Evolutionary conservation across 164 flowering plant genomes (phyloP).

Genomic region (Hamamelis virginiana): DNA sequence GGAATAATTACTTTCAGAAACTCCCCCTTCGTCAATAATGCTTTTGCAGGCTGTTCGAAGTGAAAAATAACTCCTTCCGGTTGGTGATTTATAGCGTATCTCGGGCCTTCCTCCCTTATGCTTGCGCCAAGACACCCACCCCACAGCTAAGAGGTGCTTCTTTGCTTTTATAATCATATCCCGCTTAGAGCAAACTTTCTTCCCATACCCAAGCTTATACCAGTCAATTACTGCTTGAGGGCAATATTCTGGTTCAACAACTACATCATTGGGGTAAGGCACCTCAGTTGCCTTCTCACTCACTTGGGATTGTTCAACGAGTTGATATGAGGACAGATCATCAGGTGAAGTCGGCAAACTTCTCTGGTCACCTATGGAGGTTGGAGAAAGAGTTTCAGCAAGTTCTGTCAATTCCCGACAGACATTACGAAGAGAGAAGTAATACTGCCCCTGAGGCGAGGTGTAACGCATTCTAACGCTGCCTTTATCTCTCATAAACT

Average conservation of each 20-base stretch:
- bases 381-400: not conserved
- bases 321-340: not conserved
- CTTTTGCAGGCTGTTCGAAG: conserved; percentile 52
- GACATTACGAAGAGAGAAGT: conserved; percentile 38
- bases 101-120: conserved; percentile 14
- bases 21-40: conserved; percentile 23
- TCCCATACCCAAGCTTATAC: conserved; percentile 5
- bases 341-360: conserved; percentile 11
- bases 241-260: conserved; percentile 36
- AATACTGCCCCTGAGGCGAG: conserved; percentile 42
- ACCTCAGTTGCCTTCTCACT: not conserved
- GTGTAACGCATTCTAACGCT: conserved; percentile 31
- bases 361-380: conserved; percentile 7
- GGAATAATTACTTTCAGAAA: not conserved
- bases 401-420: conserved; percentile 23
- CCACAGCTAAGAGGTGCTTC: conserved; percentile 53
- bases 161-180: conserved; percentile 33
- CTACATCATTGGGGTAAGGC: conserved; percentile 8
- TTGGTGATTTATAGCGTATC: conserved; percentile 47
- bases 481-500: conserved; percentile 17
- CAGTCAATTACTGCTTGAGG: conserved; percentile 55
- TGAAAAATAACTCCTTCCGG: conserved; percentile 35
- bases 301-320: conserved; percentile 5
- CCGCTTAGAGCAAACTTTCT: not conserved
- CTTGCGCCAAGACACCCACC: conserved; percentile 42